Evolutionary conservation across 208 protist species (phyloP).

Genomic region (Histomonas meleagridis): DNA sequence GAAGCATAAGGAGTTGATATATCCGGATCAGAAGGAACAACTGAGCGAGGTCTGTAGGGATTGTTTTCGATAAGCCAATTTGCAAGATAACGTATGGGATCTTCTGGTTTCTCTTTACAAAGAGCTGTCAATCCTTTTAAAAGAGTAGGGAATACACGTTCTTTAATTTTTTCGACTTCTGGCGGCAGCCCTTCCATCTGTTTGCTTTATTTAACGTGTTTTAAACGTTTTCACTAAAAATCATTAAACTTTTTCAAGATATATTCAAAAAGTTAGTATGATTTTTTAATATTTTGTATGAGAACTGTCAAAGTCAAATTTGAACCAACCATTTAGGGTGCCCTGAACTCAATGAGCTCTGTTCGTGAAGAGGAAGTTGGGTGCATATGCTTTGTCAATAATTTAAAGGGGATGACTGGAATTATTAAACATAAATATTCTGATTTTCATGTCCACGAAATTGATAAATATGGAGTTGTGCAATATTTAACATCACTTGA

Average conservation of each 20-base stretch:
- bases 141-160: not conserved
- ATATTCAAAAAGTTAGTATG: too few species aligned
- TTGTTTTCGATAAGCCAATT: conserved; percentile 47
- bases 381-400: not conserved
- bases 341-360: not conserved
- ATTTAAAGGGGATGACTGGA: not conserved
- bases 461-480: not conserved
- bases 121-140: conserved; percentile 35
- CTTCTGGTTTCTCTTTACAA: conserved; percentile 44
- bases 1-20: too few species aligned
- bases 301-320: too few species aligned
- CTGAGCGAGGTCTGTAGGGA: conserved; percentile 39
- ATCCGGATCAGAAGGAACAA: too few species aligned
- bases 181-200: not conserved
- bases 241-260: too few species aligned
- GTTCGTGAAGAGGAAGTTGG: not conserved
- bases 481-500: not conserved
- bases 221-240: too few species aligned
- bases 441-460: conserved; percentile 34
- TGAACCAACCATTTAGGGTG: too few species aligned
- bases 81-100: conserved; percentile 42
- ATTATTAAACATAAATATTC: conserved; percentile 34
- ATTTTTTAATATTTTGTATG: too few species aligned
- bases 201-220: too few species aligned
- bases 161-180: not conserved